phyloP scores from a whole-genome alignment of 139 green algal genomes.

The Pseudopediastrum boryanum region DNA sequence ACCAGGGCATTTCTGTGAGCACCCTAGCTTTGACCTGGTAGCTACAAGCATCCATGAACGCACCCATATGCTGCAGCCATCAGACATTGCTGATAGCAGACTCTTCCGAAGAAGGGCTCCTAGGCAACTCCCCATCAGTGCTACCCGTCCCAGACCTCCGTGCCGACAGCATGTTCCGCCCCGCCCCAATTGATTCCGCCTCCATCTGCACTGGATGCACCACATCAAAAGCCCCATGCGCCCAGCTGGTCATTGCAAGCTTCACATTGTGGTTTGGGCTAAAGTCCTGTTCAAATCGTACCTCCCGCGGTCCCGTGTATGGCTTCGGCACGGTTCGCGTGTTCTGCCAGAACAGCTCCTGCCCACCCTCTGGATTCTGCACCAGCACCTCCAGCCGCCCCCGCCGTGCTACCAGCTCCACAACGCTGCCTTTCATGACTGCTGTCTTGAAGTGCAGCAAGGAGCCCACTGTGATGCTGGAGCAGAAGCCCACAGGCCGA shows the following conservation, averaged over 20 bases:
- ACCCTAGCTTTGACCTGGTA: no score
- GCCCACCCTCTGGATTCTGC: constrained; percentile 49
- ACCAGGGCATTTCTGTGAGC: no score
- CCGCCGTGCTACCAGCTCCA: constrained; percentile 56
- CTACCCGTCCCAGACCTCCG: background rate
- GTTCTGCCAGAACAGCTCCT: constrained; percentile 62
- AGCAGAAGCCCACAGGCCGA: constrained; percentile 61
- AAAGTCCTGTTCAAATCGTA: constrained; percentile 62
- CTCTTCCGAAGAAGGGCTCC: constrained; percentile 18
- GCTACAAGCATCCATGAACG: no score
- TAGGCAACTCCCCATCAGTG: background rate
- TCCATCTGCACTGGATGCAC: constrained; percentile 41
- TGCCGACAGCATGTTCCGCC: background rate
- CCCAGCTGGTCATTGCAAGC: constrained; percentile 62
- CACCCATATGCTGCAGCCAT: no score
- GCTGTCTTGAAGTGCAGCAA: constrained; percentile 61
- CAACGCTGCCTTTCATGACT: constrained; percentile 66
- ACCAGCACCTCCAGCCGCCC: constrained; percentile 58
- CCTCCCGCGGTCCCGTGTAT: constrained; percentile 50
- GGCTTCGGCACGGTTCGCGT: constrained; percentile 56
- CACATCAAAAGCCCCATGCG: constrained; percentile 64
- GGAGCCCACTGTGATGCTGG: constrained; percentile 66
- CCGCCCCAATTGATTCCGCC: background rate
- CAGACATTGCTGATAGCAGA: constrained; percentile 7
- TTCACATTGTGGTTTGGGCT: constrained; percentile 42